phyloP scores from a whole-genome alignment of 2,329 filamentous ascomycete species.

The Aspergillus aculeatus region DNA sequence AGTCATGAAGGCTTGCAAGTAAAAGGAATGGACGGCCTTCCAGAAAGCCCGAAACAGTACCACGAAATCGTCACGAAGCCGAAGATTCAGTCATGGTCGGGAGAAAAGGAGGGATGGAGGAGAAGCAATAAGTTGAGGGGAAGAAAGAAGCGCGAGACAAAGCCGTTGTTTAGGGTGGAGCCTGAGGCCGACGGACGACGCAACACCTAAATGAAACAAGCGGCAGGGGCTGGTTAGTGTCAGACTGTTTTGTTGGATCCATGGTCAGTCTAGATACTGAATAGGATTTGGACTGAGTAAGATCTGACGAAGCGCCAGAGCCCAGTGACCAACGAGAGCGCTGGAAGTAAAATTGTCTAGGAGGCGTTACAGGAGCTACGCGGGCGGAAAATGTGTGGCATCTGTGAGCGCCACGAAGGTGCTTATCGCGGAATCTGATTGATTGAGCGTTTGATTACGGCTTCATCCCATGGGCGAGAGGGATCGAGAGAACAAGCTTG shows the following conservation, averaged over 20 bases:
- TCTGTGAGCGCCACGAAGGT: conserved; percentile 1
- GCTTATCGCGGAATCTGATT: background rate
- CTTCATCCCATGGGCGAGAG: conserved; percentile 3
- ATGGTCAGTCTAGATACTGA: too few species aligned
- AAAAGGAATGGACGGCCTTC: conserved; percentile 42
- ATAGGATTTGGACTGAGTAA: conserved; percentile 14
- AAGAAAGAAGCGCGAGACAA: conserved; percentile 10
- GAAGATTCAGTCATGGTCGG: conserved; percentile 18
- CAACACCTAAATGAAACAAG: conserved; percentile 17
- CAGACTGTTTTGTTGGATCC: background rate
- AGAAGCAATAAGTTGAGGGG: background rate
- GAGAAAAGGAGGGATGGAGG: conserved; percentile 10
- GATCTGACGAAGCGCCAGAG: conserved; percentile 16
- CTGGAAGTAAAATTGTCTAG: conserved; percentile 12
- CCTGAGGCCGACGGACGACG: conserved; percentile 10
- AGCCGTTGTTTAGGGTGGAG: conserved; percentile 20
- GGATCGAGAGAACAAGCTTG: background rate
- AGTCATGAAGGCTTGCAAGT: conserved; percentile 9
- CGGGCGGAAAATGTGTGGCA: conserved; percentile 1
- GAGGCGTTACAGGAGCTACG: conserved; percentile 4
- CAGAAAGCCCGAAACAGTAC: conserved; percentile 33
- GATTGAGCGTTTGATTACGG: background rate
- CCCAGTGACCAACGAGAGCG: conserved; percentile 13
- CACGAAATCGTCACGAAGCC: conserved; percentile 18
- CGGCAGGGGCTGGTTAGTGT: conserved; percentile 15